Evolutionary conservation across 305 asterid species (phyloP).

Genomic region (Solanum hybrid): DNA sequence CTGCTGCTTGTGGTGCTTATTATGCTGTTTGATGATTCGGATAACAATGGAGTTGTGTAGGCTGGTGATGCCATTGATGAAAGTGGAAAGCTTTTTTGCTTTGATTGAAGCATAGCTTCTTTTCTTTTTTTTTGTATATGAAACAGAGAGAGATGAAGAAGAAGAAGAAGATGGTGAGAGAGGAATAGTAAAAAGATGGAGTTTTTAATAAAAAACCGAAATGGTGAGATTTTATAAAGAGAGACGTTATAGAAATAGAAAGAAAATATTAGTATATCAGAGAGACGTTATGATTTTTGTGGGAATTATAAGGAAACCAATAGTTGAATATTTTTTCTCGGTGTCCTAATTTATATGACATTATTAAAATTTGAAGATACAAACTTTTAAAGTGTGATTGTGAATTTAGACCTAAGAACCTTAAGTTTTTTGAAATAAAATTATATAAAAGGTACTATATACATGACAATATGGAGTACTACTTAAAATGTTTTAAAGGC

Average conservation of each 20-base stretch:
- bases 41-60: constrained; percentile 29
- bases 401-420: neutral
- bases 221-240: neutral
- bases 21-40: neutral
- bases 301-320: neutral
- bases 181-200: neutral
- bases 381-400: too few relatives aligned
- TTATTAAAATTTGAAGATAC: too few relatives aligned
- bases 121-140: neutral
- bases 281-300: neutral
- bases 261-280: neutral
- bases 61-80: neutral
- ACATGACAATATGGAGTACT: too few relatives aligned
- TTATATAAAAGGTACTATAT: neutral
- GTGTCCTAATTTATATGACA: too few relatives aligned
- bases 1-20: constrained; percentile 15
- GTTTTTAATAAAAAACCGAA: neutral
- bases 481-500: too few relatives aligned
- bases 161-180: neutral
- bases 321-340: neutral
- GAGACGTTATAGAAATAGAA: constrained; percentile 8
- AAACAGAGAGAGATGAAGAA: too few relatives aligned
- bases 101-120: neutral
- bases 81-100: neutral
- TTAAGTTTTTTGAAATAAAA: neutral